Evolutionary conservation across 768 basidiomycete species (phyloP).

Genomic region (Naganishia randhawae): DNA sequence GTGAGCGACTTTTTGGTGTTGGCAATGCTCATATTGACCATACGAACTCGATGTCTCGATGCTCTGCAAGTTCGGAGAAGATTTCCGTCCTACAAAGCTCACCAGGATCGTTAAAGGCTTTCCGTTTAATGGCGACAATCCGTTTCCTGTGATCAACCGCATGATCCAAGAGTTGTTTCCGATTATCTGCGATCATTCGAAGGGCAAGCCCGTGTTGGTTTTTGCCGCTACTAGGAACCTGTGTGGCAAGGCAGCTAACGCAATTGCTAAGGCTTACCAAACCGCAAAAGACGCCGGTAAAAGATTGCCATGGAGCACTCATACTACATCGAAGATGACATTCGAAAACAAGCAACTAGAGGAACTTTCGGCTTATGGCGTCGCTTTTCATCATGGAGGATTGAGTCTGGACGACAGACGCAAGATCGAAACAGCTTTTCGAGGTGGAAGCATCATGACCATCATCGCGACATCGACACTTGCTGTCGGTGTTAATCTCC

Average conservation of each 20-base stretch:
- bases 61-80: constrained; percentile 74
- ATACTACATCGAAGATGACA: not conserved
- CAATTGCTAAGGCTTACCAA: constrained; percentile 68
- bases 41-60: not conserved
- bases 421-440: constrained; percentile 68
- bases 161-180: constrained; percentile 72
- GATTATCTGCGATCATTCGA: constrained; percentile 67
- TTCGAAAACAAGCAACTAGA: constrained; percentile 67
- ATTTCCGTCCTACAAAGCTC: constrained; percentile 80
- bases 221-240: constrained; percentile 80
- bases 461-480: constrained; percentile 85
- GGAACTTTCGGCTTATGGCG: constrained; percentile 68
- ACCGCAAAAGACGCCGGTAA: constrained; percentile 55
- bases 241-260: constrained; percentile 57
- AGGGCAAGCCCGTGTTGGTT: constrained; percentile 77
- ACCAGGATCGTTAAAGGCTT: constrained; percentile 70
- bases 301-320: constrained; percentile 28
- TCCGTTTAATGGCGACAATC: constrained; percentile 60
- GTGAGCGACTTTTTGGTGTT: constrained; percentile 51
- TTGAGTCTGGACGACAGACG: constrained; percentile 68
- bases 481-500: constrained; percentile 93
- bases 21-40: not conserved
- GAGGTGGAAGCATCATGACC: constrained; percentile 62
- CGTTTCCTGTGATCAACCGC: constrained; percentile 68
- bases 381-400: constrained; percentile 91